Percentiles rank a stretch among this genome's conserved stretches.
These are phyloP conservation scores for Atkinsonella texensis DNA, from an alignment of 2,329 filamentous ascomycete genomes.

Conservation along the genomic window DNA sequence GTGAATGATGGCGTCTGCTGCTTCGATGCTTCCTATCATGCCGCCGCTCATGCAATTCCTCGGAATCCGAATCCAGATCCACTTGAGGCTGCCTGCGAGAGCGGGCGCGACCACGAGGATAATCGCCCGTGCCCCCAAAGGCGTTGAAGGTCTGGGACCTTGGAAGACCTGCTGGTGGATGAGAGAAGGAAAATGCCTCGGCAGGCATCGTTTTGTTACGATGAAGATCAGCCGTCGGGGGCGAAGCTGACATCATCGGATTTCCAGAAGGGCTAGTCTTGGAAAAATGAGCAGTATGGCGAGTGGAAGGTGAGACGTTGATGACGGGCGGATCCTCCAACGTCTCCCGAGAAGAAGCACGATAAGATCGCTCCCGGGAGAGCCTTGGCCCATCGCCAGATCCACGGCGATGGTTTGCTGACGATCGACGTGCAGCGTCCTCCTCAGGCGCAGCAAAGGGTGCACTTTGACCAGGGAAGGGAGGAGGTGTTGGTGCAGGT, in stretches of 20 bases:
- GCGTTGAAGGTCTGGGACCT: constrained; percentile 23
- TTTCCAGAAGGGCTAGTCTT: constrained; percentile 15
- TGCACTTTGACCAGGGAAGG: constrained; percentile 14
- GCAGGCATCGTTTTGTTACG: constrained; percentile 24
- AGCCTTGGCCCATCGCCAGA: constrained; percentile 17
- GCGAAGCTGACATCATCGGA: constrained; percentile 17
- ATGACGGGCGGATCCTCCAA: constrained; percentile 20
- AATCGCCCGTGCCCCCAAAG: constrained; percentile 13
- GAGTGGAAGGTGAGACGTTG: constrained; percentile 18
- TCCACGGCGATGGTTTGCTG: constrained; percentile 21
- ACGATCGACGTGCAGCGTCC: constrained; percentile 21
- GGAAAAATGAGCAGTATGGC: constrained; percentile 15
- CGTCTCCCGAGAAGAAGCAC: constrained; percentile 20
- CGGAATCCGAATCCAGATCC: constrained; percentile 21
- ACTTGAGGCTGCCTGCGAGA: constrained; percentile 25
- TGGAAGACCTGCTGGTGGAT: constrained; percentile 16
- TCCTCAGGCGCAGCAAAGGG: constrained; percentile 19
- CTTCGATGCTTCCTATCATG: constrained; percentile 23
- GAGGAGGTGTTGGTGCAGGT: constrained; percentile 25
- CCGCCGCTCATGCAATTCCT: constrained; percentile 21
- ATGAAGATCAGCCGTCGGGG: constrained; percentile 20
- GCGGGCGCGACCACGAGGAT: constrained; percentile 25
- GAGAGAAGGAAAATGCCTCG: constrained; percentile 14
- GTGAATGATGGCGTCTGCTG: constrained; percentile 23
- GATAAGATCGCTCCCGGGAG: constrained; percentile 18